Evolutionary conservation across 352 stramenopile species (phyloP).

Genomic region (Pythium apleroticum): DNA sequence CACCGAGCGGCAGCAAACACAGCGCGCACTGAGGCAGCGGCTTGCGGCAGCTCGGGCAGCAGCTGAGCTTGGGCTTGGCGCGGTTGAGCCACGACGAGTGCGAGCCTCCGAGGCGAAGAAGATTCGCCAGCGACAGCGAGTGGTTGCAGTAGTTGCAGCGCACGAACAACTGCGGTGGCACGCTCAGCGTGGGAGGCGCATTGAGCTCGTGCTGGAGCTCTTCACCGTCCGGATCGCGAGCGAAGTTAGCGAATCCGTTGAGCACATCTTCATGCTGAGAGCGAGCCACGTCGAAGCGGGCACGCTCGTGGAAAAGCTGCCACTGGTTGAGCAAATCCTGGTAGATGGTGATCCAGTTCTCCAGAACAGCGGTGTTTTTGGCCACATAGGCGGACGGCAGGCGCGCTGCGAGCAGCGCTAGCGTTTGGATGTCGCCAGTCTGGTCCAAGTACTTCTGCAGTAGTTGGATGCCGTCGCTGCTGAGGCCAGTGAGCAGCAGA

Average conservation of each 20-base stretch:
- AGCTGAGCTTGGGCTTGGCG: constrained; percentile 90
- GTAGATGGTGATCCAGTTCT: constrained; percentile 92
- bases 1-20: constrained; percentile 92
- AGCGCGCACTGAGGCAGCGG: constrained; percentile 92
- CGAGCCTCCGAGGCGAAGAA: constrained; percentile 88
- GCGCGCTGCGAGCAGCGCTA: constrained; percentile 82
- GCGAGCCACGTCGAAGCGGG: constrained; percentile 91
- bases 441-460: constrained; percentile 91
- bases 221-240: constrained; percentile 45
- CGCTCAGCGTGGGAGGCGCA: constrained; percentile 47
- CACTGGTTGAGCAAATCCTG: constrained; percentile 92
- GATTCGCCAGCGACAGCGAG: constrained; percentile 86
- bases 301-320: constrained; percentile 92
- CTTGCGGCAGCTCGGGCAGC: constrained; percentile 92
- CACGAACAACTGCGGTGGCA: constrained; percentile 90
- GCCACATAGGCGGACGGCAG: constrained; percentile 53
- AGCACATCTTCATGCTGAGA: constrained; percentile 87
- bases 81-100: constrained; percentile 88
- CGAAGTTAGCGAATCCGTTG: constrained; percentile 69
- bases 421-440: constrained; percentile 90
- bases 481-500: constrained; percentile 88
- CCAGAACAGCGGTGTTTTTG: constrained; percentile 51
- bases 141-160: constrained; percentile 95
- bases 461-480: constrained; percentile 79
- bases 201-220: constrained; percentile 46